Base-by-base conservation (phyloP, 2,329 filamentous ascomycete species). In the Cladosporium oxysporum region DNA sequence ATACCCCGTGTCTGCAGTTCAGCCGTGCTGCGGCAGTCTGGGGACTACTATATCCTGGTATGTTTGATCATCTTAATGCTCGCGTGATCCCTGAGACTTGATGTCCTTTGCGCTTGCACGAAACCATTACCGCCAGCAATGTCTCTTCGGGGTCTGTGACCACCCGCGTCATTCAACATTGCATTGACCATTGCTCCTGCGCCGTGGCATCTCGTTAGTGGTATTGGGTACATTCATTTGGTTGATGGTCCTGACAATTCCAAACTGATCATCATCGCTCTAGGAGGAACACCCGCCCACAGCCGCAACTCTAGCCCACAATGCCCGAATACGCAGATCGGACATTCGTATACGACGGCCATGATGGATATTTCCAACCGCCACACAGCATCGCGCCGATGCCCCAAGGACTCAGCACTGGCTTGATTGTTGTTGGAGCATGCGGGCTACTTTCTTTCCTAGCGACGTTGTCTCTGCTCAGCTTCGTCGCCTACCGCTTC, bases 401-500 rank as follows among this genome's bases (percentile, higher is more conserved):
- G 16, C 55, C 62, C 6, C 16, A 44, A 41, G 55, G 57, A 21
- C 55, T 65, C n/a, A 50, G 26, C 44, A 59, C 33, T 21, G 62
- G 55, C 1, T 47, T 65, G 26, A 52, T 59, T 23, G 44, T 65
- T 31, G 28, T 65, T 23, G 62, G 62, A n/a, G 37, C 52, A 18
- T 65, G 62, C 44, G 62, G 62, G 26, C 47, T 65, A 14, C 21
- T 53, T 8, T 65, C 62, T 1, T 65, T 65, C 49, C 44, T 60
- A 3, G 55, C 62, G 33, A 72, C 73, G 3, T 29, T 74, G 1
- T 64, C 66, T 16, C 69, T 78, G 11, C 72, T 77, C 65, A 58
- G 63, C 35, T 77, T 78, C 70, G 74, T 78, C 55, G 41, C 68
- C 44, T 71, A 67, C 50, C 70, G 75, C 5, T 71, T 78, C 62